Percentiles rank a stretch among this genome's conserved stretches.
phyloP scores from a whole-genome alignment of 495 filamentous ascomycete species.

The Schizothecium vesticola region DNA sequence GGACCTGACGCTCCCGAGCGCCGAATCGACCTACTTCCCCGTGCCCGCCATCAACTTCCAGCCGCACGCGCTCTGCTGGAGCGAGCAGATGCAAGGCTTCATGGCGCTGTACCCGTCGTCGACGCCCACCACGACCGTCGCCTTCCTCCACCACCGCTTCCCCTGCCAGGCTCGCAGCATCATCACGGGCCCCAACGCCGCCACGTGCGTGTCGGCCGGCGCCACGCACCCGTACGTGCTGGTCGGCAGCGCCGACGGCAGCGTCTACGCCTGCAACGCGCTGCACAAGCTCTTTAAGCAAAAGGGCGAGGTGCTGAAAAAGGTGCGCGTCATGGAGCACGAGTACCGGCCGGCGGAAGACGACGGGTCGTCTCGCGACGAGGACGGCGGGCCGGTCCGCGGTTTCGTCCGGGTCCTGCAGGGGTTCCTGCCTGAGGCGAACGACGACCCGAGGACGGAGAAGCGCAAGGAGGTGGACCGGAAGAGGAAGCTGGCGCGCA shows the following conservation, averaged over 20 bases:
- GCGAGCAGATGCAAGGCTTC: constrained; percentile 41
- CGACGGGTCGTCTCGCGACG: not conserved
- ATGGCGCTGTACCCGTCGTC: constrained; percentile 41
- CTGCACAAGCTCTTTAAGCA: constrained; percentile 43
- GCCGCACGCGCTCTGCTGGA: constrained; percentile 44
- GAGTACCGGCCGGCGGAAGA: constrained; percentile 32
- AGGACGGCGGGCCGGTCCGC: not conserved
- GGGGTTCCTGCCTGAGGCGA: constrained; percentile 45
- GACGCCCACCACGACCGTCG: constrained; percentile 41
- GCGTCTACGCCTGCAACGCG: constrained; percentile 41
- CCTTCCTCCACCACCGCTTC: constrained; percentile 41
- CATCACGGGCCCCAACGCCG: constrained; percentile 38
- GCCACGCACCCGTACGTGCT: constrained; percentile 41
- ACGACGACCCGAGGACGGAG: constrained; percentile 61
- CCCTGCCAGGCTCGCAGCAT: constrained; percentile 44
- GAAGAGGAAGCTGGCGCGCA: constrained; percentile 44
- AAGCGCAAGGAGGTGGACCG: constrained; percentile 61
- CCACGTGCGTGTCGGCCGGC: constrained; percentile 41
- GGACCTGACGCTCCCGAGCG: constrained; percentile 40
- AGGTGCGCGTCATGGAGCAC: constrained; percentile 44
- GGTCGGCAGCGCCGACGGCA: constrained; percentile 40
- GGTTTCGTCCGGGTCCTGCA: constrained; percentile 40
- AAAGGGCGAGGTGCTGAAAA: constrained; percentile 36
- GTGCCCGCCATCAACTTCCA: constrained; percentile 42
- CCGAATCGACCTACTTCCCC: constrained; percentile 42